Base-by-base conservation (phyloP, 495 filamentous ascomycete genomes). In the Hypoxylon trugodes region DNA sequence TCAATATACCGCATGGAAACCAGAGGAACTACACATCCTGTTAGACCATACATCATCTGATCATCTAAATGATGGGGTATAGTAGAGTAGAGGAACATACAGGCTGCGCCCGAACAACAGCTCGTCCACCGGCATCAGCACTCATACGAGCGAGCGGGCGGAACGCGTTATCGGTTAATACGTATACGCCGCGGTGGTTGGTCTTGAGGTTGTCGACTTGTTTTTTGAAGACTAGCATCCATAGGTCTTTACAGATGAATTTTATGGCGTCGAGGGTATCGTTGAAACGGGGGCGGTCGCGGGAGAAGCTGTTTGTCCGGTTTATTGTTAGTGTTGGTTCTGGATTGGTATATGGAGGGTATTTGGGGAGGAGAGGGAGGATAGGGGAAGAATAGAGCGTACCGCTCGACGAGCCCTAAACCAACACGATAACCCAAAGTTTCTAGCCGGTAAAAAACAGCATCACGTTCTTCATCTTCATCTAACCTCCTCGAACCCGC, bases 121-220 rank as follows among this genome's bases (percentile, higher is more conserved):
- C 88, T 48, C 90, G 85, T 18, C 88, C 85, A 37, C 89, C 85
- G 6, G 84, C 77, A 64, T 90, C 87, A 62, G 90, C 86, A 69
- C 88, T 91, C 93, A 97, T 97, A 35, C 91, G 82, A 8, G 87
- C 79, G 61, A 98, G 89, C 0, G 95, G 93, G 15, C 90, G 87
- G 79, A 98, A 98, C 25, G 87, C 81, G 74, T 93, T 96, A 76
- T 98, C 95, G 10, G 93, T 97, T 13, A 98, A 81, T 30, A 98
- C 95, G 74, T 96, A 98, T 65, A 97, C 91, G 6, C 95, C 95
- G 69, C 95, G 84, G 72, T 98, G 95, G 74, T 98, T 98, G 10
- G 95, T 98, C 80, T 98, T 98, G 36, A 98, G 80, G 77, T 98
- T 98, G 73, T 98, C 95, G 67, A 98, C 88, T 76, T 97, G 95